These are phyloP conservation scores for Crithidia fasciculata DNA, from an alignment of 208 protist species.

Conservation along the genomic window DNA sequence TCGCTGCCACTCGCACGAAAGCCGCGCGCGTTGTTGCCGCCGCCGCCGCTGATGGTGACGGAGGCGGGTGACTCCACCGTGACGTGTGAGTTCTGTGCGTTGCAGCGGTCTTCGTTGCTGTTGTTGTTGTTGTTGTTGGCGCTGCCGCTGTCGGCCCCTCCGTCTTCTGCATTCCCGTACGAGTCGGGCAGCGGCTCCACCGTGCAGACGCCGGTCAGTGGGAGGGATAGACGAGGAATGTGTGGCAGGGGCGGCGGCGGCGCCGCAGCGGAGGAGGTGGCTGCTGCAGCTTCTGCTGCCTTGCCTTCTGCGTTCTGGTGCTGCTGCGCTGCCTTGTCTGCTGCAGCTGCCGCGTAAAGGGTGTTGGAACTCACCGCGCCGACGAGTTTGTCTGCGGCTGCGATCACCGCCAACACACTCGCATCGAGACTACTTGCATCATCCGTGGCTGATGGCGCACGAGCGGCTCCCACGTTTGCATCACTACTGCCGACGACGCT, in stretches of 20 bases:
- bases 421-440: no score
- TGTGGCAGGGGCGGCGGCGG: background rate
- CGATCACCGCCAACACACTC: background rate
- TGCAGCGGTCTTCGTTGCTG: conserved; percentile 9
- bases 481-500: background rate
- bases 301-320: background rate
- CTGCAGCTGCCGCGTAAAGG: conserved; percentile 25
- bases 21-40: no score
- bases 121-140: no score
- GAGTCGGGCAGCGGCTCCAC: conserved; percentile 32
- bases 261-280: no score
- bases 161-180: conserved; percentile 5
- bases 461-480: background rate
- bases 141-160: background rate
- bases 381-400: conserved; percentile 14
- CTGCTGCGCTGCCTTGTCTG: conserved; percentile 11
- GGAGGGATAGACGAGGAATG: conserved; percentile 1
- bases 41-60: background rate
- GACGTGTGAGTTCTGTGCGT: conserved; percentile 22
- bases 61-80: conserved; percentile 13
- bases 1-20: no score
- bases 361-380: background rate
- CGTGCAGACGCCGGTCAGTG: background rate
- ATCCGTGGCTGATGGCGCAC: no score
- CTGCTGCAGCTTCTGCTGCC: background rate